Evolutionary conservation across 208 protist species (phyloP), one percentile per base, ranked within the genome.

Genomic region (Strigomonas galati): DNA sequence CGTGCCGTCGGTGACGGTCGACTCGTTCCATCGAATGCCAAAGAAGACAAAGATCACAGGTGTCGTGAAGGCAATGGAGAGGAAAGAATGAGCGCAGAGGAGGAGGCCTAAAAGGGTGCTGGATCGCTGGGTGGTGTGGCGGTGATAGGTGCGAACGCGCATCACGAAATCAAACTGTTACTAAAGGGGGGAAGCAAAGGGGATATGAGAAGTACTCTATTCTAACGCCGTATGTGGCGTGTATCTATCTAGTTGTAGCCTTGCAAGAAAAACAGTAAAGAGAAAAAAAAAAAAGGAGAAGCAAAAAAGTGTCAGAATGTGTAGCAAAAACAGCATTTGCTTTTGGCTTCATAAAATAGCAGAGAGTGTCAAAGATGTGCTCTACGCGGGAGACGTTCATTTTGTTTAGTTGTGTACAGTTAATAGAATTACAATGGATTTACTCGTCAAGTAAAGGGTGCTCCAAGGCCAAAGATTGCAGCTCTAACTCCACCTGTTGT

Each of bases 91-190:
- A 6, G 72, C 31, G 12, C 37, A 65, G 4, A 92, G 53, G 4
- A 92, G 71, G 3, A 67, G 81, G 19, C 71, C 73, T 26, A 92
- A 73, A 10, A 82, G 37, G 1, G 77, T 74, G 62, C 79, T 89
- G 52, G 69, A 79, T 40, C 81, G 78, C 62, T 80, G 82, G 21
- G 91, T 61, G 7, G 37, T 43, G 31, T 90, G 83, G 5, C 63
- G 64, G 58, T 94, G 89, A 44, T 84, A 88, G 0, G 85, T 85
- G 27, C 67, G 66, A n/a, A 94, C 82, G 2, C 89, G 75, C 89
- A 94, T 90, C 14, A 28, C 21, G 43, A 6, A 17, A 59, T 40
- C 2, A 35, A 59, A 59, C 21, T 30, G 23, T 56, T 15, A 51
- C 19, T 55, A 26, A 24, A n/a, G 49, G 26, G 27, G 5, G 43